Evolutionary conservation across 202 grass and related monocot species (phyloP).

Genomic region (Musa balbisiana): DNA sequence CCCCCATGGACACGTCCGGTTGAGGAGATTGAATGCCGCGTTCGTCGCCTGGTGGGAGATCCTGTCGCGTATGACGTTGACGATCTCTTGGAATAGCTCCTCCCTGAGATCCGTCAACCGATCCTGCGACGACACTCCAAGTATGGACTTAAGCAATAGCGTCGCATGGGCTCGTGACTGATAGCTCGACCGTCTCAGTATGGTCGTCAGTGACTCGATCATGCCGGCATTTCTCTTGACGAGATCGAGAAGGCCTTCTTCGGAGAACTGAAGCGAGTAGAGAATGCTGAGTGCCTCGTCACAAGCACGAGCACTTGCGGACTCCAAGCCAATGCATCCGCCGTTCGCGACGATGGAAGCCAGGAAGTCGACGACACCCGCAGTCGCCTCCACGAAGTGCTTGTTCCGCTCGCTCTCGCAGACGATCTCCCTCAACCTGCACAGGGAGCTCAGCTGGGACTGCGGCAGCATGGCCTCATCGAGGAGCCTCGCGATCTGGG

Average conservation of each 20-base stretch:
- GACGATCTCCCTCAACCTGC: slow-evolving; percentile 43
- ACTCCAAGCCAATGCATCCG: background rate
- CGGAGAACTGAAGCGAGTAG: slow-evolving; percentile 48
- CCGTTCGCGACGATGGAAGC: slow-evolving; percentile 27
- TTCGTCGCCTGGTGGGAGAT: slow-evolving; percentile 43
- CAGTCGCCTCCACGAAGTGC: slow-evolving; percentile 39
- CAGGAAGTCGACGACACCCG: slow-evolving; percentile 43
- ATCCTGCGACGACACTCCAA: slow-evolving; percentile 30
- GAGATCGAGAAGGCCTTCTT: slow-evolving; percentile 32
- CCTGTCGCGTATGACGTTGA: slow-evolving; percentile 21
- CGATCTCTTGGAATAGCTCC: slow-evolving; percentile 53
- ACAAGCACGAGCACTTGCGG: slow-evolving; percentile 7
- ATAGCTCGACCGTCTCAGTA: slow-evolving; percentile 37
- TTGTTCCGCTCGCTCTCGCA: slow-evolving; percentile 45
- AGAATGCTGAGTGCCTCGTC: slow-evolving; percentile 62
- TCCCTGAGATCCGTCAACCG: slow-evolving; percentile 33
- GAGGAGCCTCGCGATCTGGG: slow-evolving; percentile 3
- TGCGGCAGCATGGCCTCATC: slow-evolving; percentile 1
- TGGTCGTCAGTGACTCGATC: slow-evolving; percentile 31
- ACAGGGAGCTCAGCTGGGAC: slow-evolving; percentile 49
- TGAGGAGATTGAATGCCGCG: slow-evolving; percentile 52
- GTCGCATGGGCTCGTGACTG: slow-evolving; percentile 41
- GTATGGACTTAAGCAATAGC: slow-evolving; percentile 40
- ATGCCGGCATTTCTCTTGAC: slow-evolving; percentile 35
- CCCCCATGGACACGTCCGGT: slow-evolving; percentile 42